Base-by-base conservation (phyloP, 75 land plant species). In the Selaginella moellendorffii region DNA sequence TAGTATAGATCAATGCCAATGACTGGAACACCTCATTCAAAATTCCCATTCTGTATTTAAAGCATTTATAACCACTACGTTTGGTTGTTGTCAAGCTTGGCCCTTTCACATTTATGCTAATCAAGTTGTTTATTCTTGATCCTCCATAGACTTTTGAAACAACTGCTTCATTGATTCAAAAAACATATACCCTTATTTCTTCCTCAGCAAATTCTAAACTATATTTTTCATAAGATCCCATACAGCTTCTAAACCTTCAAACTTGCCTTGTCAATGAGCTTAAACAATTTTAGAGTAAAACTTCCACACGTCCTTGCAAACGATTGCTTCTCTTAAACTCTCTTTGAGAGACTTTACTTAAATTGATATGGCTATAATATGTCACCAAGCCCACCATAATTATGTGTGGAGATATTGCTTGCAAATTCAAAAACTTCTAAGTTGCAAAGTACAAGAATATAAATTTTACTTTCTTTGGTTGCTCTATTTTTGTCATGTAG, bases 241-340 rank as follows among this genome's bases (percentile, higher is more conserved):
- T 14, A 36, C 46, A 36, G 46, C 46, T 36, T 36, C 5, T 36
- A 14, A 36, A 36, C 59, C 59, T 19, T 56, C 59, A 56, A 56
- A 56, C 59, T 56, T 56, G 24, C 59, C 59, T 56, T 56, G 59
- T 21, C 59, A 19, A 56, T 56, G 59, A 25, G 59, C 59, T 24
- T 56, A 8, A 56, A 56, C 59, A 56, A 56, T 56, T 8, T 56
- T 24, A 21, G 59, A 21, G 24, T n/a, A 56, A 56, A 56, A 56
- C 59, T 56, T 56, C 19, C 24, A 8, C 21, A 56, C 19, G 24
- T 56, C 59, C 24, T 56, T 56, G 19, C n/a, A 19, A 56, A 19
- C 23, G 17, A 56, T 56, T 21, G 59, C 21, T 56, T 56, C 59
- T 21, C 23, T 21, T 19, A 56, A 25, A 19, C 59, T 56, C 21